Evolutionary conservation across 2,329 filamentous ascomycete genomes (phyloP).

Genomic region (Colletotrichum lupini): DNA sequence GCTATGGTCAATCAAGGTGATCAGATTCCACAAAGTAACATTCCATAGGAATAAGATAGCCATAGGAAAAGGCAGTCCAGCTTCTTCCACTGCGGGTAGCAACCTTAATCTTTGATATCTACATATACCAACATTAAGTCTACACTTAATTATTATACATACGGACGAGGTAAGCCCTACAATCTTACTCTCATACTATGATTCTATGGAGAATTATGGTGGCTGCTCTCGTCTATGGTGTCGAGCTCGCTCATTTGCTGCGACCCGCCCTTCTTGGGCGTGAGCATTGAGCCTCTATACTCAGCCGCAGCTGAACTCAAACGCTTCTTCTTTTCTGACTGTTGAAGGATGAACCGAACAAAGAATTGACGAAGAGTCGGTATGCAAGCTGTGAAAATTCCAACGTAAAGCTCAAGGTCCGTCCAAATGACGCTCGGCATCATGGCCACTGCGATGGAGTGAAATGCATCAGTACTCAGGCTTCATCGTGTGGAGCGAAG

Average conservation of each 20-base stretch:
- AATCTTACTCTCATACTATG: too few species aligned
- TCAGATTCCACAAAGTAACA: too few species aligned
- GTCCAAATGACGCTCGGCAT: slow-evolving; percentile 21
- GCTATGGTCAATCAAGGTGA: too few species aligned
- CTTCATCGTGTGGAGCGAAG: too few species aligned
- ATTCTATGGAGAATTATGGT: neutral
- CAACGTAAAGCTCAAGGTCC: slow-evolving; percentile 20
- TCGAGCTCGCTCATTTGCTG: slow-evolving; percentile 16
- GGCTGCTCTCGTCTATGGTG: slow-evolving; percentile 1
- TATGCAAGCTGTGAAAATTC: slow-evolving; percentile 26
- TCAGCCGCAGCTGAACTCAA: neutral
- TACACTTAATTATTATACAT: too few species aligned
- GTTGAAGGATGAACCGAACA: slow-evolving; percentile 17
- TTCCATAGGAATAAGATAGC: too few species aligned
- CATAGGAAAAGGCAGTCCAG: too few species aligned
- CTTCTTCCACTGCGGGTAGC: too few species aligned
- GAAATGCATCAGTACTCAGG: rapidly evolving
- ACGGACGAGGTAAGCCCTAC: too few species aligned
- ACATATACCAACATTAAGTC: too few species aligned
- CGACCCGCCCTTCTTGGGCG: neutral
- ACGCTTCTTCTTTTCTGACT: slow-evolving; percentile 23
- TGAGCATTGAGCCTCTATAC: neutral
- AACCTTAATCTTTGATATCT: too few species aligned
- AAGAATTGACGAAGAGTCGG: slow-evolving; percentile 30
- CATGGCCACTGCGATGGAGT: slow-evolving; percentile 6